A percentile compares a stretch with the other conserved stretches of the same genome.
These are phyloP conservation scores for Penicillium canescens DNA, from an alignment of 495 filamentous ascomycete species.

Conservation along the genomic window DNA sequence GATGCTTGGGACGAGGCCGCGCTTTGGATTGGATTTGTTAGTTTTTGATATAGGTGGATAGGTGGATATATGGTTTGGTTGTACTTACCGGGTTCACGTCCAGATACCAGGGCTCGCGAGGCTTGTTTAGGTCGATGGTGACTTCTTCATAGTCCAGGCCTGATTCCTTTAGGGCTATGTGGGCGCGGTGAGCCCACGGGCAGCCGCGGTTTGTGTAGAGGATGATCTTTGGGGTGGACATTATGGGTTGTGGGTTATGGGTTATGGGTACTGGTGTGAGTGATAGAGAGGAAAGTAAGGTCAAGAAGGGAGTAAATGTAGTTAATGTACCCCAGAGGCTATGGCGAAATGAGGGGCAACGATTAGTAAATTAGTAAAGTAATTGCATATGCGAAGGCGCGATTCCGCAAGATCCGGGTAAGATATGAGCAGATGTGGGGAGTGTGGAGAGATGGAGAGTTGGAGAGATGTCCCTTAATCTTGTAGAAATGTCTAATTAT, in stretches of 20 bases:
- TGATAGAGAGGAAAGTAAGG: background rate
- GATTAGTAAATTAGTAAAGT: constrained; percentile 39
- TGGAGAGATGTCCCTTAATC: too few relatives aligned
- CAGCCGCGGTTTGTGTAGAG: constrained; percentile 78
- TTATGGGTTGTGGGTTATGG: constrained; percentile 7
- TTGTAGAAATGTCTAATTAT: constrained; percentile 30
- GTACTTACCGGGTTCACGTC: constrained; percentile 70
- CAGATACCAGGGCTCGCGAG: constrained; percentile 81
- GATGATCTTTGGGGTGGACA: constrained; percentile 48
- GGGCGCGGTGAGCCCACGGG: constrained; percentile 81
- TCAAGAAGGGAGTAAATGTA: background rate
- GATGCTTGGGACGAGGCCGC: constrained; percentile 76
- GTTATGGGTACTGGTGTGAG: background rate
- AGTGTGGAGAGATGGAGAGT: background rate
- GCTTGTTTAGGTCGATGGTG: constrained; percentile 70
- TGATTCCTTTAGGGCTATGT: constrained; percentile 75
- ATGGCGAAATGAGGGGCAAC: constrained; percentile 24
- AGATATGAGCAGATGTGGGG: constrained; percentile 20
- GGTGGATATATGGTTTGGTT: background rate
- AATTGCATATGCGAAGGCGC: constrained; percentile 11
- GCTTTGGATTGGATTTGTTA: constrained; percentile 19
- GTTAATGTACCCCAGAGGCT: constrained; percentile 9
- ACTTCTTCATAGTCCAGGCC: constrained; percentile 76
- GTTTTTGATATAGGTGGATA: background rate
- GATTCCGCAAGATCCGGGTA: constrained; percentile 18